These are phyloP conservation scores for Sorghum bicolor DNA, from an alignment of 176 grass and related monocot species.

Conservation along the genomic window DNA sequence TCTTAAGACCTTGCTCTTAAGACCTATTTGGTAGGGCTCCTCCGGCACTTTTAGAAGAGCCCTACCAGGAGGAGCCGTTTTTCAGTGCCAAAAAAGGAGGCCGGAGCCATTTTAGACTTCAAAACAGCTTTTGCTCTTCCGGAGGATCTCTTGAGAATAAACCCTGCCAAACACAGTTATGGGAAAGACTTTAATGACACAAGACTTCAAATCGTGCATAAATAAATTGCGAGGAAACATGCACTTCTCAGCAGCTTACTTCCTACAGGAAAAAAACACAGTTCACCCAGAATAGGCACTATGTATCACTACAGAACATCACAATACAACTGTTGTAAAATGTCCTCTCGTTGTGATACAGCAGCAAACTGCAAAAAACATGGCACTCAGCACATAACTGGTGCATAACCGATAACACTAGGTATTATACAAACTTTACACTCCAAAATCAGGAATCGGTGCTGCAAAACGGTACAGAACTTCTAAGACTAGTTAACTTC, in stretches of 20 bases:
- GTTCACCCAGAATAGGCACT: background rate
- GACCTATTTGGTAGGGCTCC: too few relatives aligned
- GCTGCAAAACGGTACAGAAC: conserved; percentile 18
- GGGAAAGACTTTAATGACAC: background rate
- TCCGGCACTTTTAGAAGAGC: too few relatives aligned
- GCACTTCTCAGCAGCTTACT: background rate
- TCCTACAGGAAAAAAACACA: background rate
- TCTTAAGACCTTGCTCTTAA: too few relatives aligned
- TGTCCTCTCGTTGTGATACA: conserved; percentile 2
- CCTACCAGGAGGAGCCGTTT: too few relatives aligned
- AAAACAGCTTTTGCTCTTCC: too few relatives aligned
- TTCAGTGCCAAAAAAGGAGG: too few relatives aligned
- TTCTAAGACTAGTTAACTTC: conserved; percentile 24
- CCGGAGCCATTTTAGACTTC: too few relatives aligned
- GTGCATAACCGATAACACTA: conserved; percentile 29
- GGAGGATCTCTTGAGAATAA: too few relatives aligned
- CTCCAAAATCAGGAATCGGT: conserved; percentile 38
- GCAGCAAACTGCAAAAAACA: conserved; percentile 26
- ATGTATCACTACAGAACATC: conserved; percentile 4
- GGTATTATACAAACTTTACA: conserved; percentile 34
- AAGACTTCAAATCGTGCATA: background rate
- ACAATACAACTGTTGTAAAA: background rate
- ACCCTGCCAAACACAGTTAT: background rate
- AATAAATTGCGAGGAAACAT: background rate
- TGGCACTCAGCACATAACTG: background rate